Evolutionary conservation across 2,329 filamentous ascomycete genomes (phyloP).

Genomic region (Cylindrodendrum hubeiense): DNA sequence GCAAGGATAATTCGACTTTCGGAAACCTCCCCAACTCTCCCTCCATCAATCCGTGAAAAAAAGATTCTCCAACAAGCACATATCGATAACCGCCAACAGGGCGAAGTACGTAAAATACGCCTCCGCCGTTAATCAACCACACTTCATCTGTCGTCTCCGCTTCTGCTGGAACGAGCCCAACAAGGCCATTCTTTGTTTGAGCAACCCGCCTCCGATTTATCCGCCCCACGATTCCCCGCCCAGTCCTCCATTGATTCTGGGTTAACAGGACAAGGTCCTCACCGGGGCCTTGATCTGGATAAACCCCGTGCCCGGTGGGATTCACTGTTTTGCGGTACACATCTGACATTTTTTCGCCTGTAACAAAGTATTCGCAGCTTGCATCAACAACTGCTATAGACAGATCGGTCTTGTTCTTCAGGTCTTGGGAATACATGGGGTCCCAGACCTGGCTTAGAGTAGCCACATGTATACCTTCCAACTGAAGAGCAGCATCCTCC

Average conservation of each 20-base stretch:
- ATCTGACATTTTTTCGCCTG: conserved; percentile 3
- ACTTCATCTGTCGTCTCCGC: background rate
- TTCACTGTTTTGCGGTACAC: conserved; percentile 2
- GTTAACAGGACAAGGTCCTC: background rate
- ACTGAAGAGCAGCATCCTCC: conserved; percentile 1
- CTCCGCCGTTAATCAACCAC: conserved; percentile 1
- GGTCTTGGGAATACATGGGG: background rate
- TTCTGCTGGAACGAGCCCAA: background rate
- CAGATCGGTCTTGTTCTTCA: conserved; percentile 1
- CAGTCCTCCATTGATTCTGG: background rate
- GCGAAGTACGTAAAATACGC: conserved; percentile 5
- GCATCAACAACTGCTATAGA: background rate
- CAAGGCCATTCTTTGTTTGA: background rate
- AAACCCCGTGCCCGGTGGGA: background rate
- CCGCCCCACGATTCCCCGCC: background rate
- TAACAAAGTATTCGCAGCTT: background rate
- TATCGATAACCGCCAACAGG: background rate
- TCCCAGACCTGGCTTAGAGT: background rate
- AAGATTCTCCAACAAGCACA: background rate
- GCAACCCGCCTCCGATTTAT: conserved; percentile 6
- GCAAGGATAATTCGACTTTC: background rate
- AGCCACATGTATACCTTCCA: background rate
- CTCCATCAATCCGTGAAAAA: background rate
- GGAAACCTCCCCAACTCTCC: background rate
- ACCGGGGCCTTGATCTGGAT: background rate